Percentiles rank a stretch among this genome's conserved stretches.
Conservation (phyloP, 2,329 filamentous ascomycete genomes). For the Phyllosticta citriasiana region DNA sequence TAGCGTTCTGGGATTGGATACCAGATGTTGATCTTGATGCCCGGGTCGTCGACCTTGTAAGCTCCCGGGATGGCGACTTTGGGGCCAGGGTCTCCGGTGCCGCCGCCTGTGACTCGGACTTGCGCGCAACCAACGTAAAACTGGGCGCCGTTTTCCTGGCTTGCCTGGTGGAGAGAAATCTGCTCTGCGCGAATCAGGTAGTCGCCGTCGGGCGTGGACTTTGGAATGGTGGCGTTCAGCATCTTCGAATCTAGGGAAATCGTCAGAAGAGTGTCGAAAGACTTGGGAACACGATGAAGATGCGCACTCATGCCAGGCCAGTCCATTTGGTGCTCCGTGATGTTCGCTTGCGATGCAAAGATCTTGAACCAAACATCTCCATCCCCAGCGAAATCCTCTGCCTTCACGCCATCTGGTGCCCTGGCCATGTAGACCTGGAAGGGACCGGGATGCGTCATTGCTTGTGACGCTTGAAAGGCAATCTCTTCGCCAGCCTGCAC, state of each 20-base stretch:
- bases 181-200: conserved; percentile 7
- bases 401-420: conserved; percentile 19
- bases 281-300: background rate
- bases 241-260: background rate
- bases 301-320: conserved; percentile 19
- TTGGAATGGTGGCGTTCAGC: background rate
- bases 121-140: conserved; percentile 16
- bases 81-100: conserved; percentile 13
- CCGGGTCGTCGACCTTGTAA: conserved; percentile 14
- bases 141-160: background rate
- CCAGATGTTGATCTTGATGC: conserved; percentile 5
- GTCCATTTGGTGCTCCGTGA: conserved; percentile 16
- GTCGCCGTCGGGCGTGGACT: background rate
- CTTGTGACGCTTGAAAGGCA: background rate
- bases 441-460: background rate
- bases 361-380: conserved; percentile 31
- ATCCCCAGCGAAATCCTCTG: conserved; percentile 21
- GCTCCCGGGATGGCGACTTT: conserved; percentile 17
- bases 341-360: conserved; percentile 17
- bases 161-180: conserved; percentile 4
- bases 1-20: background rate
- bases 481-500: background rate
- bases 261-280: too few species aligned
- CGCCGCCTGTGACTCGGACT: conserved; percentile 15
- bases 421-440: conserved; percentile 9